Conservation (phyloP, 2,329 filamentous ascomycete genomes). For the Aspergillus sp. region DNA sequence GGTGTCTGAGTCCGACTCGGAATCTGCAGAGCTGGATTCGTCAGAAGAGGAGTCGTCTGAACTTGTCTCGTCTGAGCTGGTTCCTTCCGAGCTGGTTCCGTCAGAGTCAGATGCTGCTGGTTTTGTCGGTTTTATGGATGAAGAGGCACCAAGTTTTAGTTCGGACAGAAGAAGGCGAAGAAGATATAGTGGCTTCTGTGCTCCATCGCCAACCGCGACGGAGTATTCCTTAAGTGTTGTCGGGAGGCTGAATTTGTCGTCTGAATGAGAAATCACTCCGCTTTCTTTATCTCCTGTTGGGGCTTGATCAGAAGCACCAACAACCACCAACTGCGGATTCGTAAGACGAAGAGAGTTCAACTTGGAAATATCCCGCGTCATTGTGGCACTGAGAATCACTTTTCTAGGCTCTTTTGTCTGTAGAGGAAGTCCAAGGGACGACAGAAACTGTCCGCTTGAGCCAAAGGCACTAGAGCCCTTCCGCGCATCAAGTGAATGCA, state of each 20-base stretch:
- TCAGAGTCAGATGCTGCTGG: constrained; percentile 22
- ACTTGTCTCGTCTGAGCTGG: constrained; percentile 31
- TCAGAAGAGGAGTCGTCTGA: constrained; percentile 25
- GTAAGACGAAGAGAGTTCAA: constrained; percentile 71
- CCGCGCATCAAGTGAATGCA: constrained; percentile 58
- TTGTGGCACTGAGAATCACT: constrained; percentile 85
- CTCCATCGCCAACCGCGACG: constrained; percentile 66
- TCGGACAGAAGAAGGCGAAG: constrained; percentile 65
- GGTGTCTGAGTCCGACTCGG: constrained; percentile 21
- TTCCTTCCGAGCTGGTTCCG: constrained; percentile 39
- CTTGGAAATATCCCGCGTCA: constrained; percentile 82
- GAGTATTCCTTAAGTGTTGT: constrained; percentile 63
- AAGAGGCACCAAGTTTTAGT: constrained; percentile 27
- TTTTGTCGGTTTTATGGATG: background rate
- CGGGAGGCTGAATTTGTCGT: constrained; percentile 60
- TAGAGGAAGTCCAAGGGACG: constrained; percentile 38
- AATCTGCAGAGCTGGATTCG: constrained; percentile 7
- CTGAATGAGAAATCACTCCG: constrained; percentile 21
- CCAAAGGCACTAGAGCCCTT: constrained; percentile 50
- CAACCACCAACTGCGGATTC: constrained; percentile 72
- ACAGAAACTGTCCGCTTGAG: constrained; percentile 31
- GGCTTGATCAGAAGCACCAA: constrained; percentile 56
- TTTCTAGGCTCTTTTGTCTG: constrained; percentile 62
- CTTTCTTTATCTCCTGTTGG: constrained; percentile 21
- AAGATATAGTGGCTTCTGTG: constrained; percentile 81